Evolutionary conservation across 768 basidiomycete genomes (phyloP).

Genomic region (Podaxis sp.): DNA sequence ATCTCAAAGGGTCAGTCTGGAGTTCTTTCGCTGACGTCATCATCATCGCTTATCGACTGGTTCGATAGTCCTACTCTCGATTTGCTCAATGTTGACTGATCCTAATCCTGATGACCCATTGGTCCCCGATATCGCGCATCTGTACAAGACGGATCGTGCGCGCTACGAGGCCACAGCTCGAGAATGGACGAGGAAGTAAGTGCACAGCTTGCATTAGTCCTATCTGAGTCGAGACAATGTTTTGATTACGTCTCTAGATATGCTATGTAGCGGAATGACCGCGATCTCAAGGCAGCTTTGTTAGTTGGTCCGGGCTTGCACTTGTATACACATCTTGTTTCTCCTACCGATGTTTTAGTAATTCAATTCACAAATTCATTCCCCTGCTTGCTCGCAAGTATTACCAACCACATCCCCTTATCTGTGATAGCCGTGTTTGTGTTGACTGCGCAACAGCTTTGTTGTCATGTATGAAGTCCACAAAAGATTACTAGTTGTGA

Average conservation of each 20-base stretch:
- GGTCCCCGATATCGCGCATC: slow-evolving; percentile 96
- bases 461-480: not conserved
- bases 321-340: slow-evolving; percentile 34
- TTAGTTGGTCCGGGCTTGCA: slow-evolving; percentile 36
- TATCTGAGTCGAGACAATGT: slow-evolving; percentile 9
- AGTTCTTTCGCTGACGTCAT: slow-evolving; percentile 3
- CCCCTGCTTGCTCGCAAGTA: slow-evolving; percentile 21
- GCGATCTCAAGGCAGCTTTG: slow-evolving; percentile 46
- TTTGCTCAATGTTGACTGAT: slow-evolving; percentile 99
- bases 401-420: not conserved
- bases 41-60: slow-evolving; percentile 6
- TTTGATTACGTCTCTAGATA: slow-evolving; percentile 28
- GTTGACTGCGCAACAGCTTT: not conserved
- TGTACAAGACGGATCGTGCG: slow-evolving; percentile 98
- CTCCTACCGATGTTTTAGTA: slow-evolving; percentile 32
- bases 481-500: not conserved
- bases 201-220: slow-evolving; percentile 16
- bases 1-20: slow-evolving; percentile 87
- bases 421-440: not conserved
- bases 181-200: slow-evolving; percentile 99
- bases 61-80: slow-evolving; percentile 82
- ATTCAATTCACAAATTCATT: slow-evolving; percentile 24
- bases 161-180: slow-evolving; percentile 97
- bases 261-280: slow-evolving; percentile 30
- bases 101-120: slow-evolving; percentile 99